Evolutionary conservation across 2,329 filamentous ascomycete species (phyloP).

Genomic region (Pezicula rhizophila): DNA sequence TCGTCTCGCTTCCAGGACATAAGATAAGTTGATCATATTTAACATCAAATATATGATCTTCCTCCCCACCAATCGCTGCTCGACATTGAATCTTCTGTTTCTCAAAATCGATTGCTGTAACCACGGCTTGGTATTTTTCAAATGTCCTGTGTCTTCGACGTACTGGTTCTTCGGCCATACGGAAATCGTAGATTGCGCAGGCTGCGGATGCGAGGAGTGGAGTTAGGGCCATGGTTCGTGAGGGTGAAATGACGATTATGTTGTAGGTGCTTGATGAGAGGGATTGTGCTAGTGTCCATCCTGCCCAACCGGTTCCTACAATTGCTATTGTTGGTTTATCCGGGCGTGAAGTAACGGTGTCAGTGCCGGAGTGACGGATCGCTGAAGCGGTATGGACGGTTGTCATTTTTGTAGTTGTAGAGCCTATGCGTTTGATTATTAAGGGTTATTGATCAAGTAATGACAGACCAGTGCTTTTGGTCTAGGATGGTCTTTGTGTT

Average conservation of each 20-base stretch:
- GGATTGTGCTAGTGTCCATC: slow-evolving; percentile 31
- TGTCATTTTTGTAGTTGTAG: no score
- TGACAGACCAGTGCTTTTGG: no score
- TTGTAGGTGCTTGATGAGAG: slow-evolving; percentile 22
- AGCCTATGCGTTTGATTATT: no score
- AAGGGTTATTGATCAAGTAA: no score
- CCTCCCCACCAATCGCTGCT: slow-evolving; percentile 28
- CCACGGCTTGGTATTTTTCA: slow-evolving; percentile 34
- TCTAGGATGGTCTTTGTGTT: no score
- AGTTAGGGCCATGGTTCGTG: slow-evolving; percentile 37
- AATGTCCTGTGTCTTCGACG: slow-evolving; percentile 27
- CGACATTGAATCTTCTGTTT: slow-evolving; percentile 28
- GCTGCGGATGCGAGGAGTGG: slow-evolving; percentile 39
- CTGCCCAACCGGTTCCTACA: slow-evolving; percentile 35
- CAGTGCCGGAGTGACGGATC: no score
- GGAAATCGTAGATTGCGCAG: slow-evolving; percentile 37
- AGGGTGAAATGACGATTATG: slow-evolving; percentile 35
- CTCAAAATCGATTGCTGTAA: slow-evolving; percentile 31
- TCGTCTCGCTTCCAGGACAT: slow-evolving; percentile 32
- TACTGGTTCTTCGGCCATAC: slow-evolving; percentile 38
- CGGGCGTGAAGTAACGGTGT: no score
- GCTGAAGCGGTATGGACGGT: no score
- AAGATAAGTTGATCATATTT: slow-evolving; percentile 36
- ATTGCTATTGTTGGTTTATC: no score
- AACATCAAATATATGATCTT: slow-evolving; percentile 28